phyloP scores from a whole-genome alignment of 257 asterid species.

The Primulina tabacum region DNA sequence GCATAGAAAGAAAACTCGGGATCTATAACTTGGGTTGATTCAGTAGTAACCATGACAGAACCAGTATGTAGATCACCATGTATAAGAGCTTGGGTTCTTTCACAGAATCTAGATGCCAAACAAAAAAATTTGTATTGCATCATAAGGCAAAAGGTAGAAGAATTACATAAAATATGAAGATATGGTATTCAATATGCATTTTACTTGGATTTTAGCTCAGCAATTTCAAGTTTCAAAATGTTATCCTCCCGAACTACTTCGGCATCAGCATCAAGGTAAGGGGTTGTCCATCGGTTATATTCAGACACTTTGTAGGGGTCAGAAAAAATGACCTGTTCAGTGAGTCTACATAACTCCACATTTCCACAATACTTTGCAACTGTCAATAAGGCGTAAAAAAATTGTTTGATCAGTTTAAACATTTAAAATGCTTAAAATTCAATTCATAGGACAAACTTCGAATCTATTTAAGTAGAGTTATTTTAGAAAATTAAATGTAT shows the following conservation, averaged over 20 bases:
- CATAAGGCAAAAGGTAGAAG: background rate
- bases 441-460: background rate
- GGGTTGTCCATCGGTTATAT: constrained; percentile 78
- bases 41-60: constrained; percentile 81
- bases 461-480: background rate
- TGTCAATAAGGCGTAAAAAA: constrained; percentile 39
- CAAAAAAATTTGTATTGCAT: constrained; percentile 13
- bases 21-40: constrained; percentile 90
- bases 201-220: constrained; percentile 86
- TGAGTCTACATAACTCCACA: constrained; percentile 90
- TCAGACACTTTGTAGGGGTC: constrained; percentile 91
- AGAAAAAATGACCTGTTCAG: constrained; percentile 92
- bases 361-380: constrained; percentile 93
- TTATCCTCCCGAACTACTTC: constrained; percentile 74
- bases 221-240: constrained; percentile 79
- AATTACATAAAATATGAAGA: constrained; percentile 1
- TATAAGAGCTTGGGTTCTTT: constrained; percentile 91
- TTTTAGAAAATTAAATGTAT: too few species aligned
- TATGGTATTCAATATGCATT: constrained; percentile 5
- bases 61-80: constrained; percentile 97
- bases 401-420: constrained; percentile 20
- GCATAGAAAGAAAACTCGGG: constrained; percentile 92
- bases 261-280: constrained; percentile 86
- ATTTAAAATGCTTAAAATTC: constrained; percentile 11
- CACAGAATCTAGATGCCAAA: constrained; percentile 68